Evolutionary conservation across 768 basidiomycete species (phyloP).

Genomic region (Udeniomyces megalosporus): DNA sequence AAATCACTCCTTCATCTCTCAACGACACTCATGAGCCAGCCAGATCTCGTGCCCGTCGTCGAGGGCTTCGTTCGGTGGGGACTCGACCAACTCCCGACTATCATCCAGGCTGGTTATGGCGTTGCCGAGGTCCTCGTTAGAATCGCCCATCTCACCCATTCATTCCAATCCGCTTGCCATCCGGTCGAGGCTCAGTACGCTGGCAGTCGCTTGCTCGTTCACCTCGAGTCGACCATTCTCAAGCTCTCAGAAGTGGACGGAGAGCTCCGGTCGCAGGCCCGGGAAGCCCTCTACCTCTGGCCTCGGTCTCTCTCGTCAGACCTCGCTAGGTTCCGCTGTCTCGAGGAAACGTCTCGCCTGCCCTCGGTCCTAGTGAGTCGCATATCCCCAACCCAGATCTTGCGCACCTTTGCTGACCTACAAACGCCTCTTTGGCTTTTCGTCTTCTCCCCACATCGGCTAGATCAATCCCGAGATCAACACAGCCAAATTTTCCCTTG

Average conservation of each 20-base stretch:
- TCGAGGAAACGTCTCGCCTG: too few relatives aligned
- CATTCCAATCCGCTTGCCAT: not conserved
- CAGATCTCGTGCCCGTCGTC: conserved; percentile 49
- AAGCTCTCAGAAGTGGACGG: conserved; percentile 30
- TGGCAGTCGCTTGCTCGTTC: conserved; percentile 40
- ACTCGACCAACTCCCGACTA: conserved; percentile 37
- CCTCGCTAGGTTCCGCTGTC: conserved; percentile 33
- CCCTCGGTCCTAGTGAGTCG: conserved; percentile 44
- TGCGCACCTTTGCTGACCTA: too few relatives aligned
- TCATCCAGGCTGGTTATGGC: conserved; percentile 23
- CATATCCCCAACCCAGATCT: too few relatives aligned
- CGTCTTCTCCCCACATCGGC: too few relatives aligned
- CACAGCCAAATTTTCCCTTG: conserved; percentile 6
- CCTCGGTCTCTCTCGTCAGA: conserved; percentile 43
- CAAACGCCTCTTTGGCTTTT: too few relatives aligned
- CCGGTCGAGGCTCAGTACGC: conserved; percentile 23
- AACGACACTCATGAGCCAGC: conserved; percentile 47
- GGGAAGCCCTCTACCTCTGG: conserved; percentile 48
- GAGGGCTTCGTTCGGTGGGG: conserved; percentile 70
- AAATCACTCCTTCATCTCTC: conserved; percentile 53
- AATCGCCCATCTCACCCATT: conserved; percentile 3
- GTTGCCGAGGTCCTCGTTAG: conserved; percentile 2
- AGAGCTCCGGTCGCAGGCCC: conserved; percentile 14
- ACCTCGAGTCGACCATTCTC: conserved; percentile 46
- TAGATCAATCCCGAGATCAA: not conserved